Conservation (phyloP, 1,284 basidiomycete species). For the Volvariella volvacea region DNA sequence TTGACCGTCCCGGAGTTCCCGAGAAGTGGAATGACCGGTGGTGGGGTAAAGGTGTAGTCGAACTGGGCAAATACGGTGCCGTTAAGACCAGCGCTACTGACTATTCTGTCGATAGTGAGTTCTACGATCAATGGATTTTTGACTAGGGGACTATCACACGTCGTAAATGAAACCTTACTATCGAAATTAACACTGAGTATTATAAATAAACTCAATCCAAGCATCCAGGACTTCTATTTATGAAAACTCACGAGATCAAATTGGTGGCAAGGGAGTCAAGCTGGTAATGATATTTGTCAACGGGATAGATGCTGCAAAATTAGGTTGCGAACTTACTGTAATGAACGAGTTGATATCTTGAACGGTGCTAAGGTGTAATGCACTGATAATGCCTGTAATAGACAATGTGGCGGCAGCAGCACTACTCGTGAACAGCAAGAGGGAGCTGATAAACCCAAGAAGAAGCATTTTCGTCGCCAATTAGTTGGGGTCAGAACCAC, state of each 20-base stretch:
- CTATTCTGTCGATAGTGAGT: conserved; percentile 33
- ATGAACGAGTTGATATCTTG: conserved; percentile 28
- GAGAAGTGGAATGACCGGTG: conserved; percentile 27
- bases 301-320: background rate
- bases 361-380: conserved; percentile 29
- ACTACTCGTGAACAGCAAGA: conserved; percentile 13
- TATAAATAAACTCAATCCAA: background rate
- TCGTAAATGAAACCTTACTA: conserved; percentile 13
- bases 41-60: conserved; percentile 30
- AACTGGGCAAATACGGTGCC: conserved; percentile 33
- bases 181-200: conserved; percentile 24
- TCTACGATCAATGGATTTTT: conserved; percentile 37
- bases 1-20: conserved; percentile 30
- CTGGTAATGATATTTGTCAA: conserved; percentile 13
- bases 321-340: conserved; percentile 20
- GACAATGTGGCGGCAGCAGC: conserved; percentile 15
- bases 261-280: conserved; percentile 28
- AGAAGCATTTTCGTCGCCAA: conserved; percentile 9
- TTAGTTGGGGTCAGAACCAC: too few species aligned
- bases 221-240: background rate
- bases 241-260: conserved; percentile 24
- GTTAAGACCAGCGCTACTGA: conserved; percentile 32
- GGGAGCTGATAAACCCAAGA: conserved; percentile 13
- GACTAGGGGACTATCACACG: conserved; percentile 15
- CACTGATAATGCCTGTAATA: conserved; percentile 30